Percentiles rank a stretch among this genome's conserved stretches.
Evolutionary conservation across 352 stramenopile species (phyloP).

Genomic region (Albugo candida): DNA sequence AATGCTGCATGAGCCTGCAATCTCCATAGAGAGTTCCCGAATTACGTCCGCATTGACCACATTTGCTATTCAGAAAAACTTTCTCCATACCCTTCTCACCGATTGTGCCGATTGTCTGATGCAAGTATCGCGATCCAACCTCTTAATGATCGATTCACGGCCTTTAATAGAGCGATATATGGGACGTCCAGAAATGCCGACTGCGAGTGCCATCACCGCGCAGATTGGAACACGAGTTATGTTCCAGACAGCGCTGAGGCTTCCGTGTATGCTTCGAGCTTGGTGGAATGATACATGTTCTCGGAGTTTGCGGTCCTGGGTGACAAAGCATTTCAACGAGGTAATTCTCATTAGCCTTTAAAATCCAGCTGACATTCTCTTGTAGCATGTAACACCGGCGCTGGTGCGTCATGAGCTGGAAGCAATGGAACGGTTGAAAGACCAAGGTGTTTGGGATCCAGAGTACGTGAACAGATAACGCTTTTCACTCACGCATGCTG

Average conservation of each 20-base stretch:
- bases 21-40: conserved; percentile 13
- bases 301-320: conserved; percentile 58
- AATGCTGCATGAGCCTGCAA: background rate
- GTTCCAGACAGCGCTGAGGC: conserved; percentile 57
- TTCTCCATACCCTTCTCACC: conserved; percentile 44
- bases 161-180: conserved; percentile 20
- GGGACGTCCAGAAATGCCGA: conserved; percentile 6
- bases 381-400: conserved; percentile 52
- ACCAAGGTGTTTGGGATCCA: conserved; percentile 34
- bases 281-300: conserved; percentile 84
- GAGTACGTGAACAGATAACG: conserved; percentile 17
- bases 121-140: conserved; percentile 19
- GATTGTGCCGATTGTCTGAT: conserved; percentile 40
- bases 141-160: conserved; percentile 28
- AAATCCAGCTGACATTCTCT: background rate
- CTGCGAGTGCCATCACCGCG: conserved; percentile 4
- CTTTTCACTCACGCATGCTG: no score
- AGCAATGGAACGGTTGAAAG: conserved; percentile 42
- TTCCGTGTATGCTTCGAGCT: conserved; percentile 73
- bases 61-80: conserved; percentile 29
- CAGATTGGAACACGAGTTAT: conserved; percentile 28
- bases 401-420: conserved; percentile 57
- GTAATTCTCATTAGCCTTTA: conserved; percentile 6
- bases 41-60: conserved; percentile 53
- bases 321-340: conserved; percentile 78